Base-by-base conservation (phyloP, 2,329 filamentous ascomycete species). In the Chalaropsis ovoidea region DNA sequence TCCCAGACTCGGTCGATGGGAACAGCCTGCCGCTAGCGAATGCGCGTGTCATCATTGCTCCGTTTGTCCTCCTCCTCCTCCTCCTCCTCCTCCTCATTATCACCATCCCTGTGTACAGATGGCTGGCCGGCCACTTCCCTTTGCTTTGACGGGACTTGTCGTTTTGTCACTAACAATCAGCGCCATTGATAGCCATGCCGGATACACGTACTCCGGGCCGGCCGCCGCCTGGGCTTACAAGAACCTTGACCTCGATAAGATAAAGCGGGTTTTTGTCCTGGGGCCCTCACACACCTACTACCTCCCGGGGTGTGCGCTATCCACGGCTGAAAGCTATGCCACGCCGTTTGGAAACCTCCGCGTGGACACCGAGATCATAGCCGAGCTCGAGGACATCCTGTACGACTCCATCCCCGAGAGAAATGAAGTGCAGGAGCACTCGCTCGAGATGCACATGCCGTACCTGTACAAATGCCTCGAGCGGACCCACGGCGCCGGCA, bases 171-270 rank as follows among this genome's bases (percentile, higher is more conserved):
- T 39, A 66, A 62, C 54, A 31, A 31, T 39, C 27, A 39, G 27
- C 45, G 15, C 11, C 10, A 19, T 62, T 0, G 10, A 39, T 70
- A 96, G 93, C 68, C 94, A 99, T 75, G 94, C 94, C 67, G 94
- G 94, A 68, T 99, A 96, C 77, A 79, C 83, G 1, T 97, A 93
- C 79, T 99, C 94, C 3, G 94, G 94, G 7, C 84, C 86, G 47
- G 93, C 90, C 70, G 94, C 94, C 54, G 94, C 92, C 54, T 97
- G 90, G 86, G 94, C 94, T 8, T 99, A 97, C 77, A 94, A 90
- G 75, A 83, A 84, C 6, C 85, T 95, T 62, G 91, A 97, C 74
- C 81, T 97, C 65, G 86, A 85, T 67, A 83, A 84, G 68, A 87
- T 86, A 27, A 95, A 95, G 76, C 87, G 91, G 2, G 83, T 99